Conservation (phyloP, 495 filamentous ascomycete species). For the Pseudevernia furfuracea region DNA sequence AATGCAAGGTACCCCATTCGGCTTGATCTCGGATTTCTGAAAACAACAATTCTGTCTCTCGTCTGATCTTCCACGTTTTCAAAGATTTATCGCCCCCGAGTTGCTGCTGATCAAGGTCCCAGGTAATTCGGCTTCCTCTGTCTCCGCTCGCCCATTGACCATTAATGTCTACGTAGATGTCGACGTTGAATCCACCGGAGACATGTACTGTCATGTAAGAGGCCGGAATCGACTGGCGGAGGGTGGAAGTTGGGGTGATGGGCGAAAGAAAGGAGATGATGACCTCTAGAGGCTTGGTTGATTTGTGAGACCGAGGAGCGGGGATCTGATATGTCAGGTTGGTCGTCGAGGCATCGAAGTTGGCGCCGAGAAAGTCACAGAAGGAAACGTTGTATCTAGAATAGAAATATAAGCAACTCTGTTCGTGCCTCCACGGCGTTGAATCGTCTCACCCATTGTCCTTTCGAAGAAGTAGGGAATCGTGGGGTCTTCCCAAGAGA, state of each 20-base stretch:
- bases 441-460: slow-evolving; percentile 37
- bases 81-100: slow-evolving; percentile 34
- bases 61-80: slow-evolving; percentile 58
- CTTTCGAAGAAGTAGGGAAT: slow-evolving; percentile 48
- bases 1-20: slow-evolving; percentile 86
- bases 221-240: slow-evolving; percentile 85
- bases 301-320: slow-evolving; percentile 33
- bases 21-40: slow-evolving; percentile 69
- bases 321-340: slow-evolving; percentile 77
- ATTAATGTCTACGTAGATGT: slow-evolving; percentile 81
- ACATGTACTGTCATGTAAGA: slow-evolving; percentile 74
- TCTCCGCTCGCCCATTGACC: slow-evolving; percentile 85
- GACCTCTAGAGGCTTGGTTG: slow-evolving; percentile 45
- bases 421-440: not conserved
- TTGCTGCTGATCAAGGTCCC: slow-evolving; percentile 49
- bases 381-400: slow-evolving; percentile 56
- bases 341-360: slow-evolving; percentile 87
- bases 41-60: slow-evolving; percentile 57
- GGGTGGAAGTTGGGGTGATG: slow-evolving; percentile 83
- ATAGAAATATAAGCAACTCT: slow-evolving; percentile 1
- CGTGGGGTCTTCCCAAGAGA: slow-evolving; percentile 77
- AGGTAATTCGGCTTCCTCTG: slow-evolving; percentile 56
- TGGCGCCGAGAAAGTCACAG: slow-evolving; percentile 67
- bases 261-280: slow-evolving; percentile 85
- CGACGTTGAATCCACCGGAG: slow-evolving; percentile 61